phyloP scores from a whole-genome alignment of 2,329 filamentous ascomycete genomes.

The Metarhizium humberi region DNA sequence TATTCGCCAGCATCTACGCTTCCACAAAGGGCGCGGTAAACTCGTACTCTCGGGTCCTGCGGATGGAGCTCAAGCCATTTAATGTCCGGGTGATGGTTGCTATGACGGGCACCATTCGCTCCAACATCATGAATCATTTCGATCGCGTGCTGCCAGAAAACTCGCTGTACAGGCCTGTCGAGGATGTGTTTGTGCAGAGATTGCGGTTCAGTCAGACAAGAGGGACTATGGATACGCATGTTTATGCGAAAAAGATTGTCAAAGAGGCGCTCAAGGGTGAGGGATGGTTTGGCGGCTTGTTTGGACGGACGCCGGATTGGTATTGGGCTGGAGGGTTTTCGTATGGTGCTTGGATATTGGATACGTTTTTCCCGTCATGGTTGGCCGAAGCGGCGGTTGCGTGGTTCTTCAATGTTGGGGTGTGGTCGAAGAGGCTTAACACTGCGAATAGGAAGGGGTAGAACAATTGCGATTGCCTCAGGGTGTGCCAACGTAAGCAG shows the following conservation, averaged over 20 bases:
- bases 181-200: slow-evolving; percentile 35
- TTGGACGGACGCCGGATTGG: slow-evolving; percentile 25
- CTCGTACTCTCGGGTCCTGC: slow-evolving; percentile 42
- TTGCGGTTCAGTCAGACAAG: slow-evolving; percentile 40
- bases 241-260: slow-evolving; percentile 35
- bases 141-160: slow-evolving; percentile 31
- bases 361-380: slow-evolving; percentile 15
- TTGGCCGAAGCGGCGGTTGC: slow-evolving; percentile 19
- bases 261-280: slow-evolving; percentile 30
- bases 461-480: background rate
- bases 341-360: slow-evolving; percentile 16
- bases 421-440: slow-evolving; percentile 14
- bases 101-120: slow-evolving; percentile 43
- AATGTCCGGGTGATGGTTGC: slow-evolving; percentile 48
- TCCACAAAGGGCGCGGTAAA: slow-evolving; percentile 47
- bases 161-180: slow-evolving; percentile 38
- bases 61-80: slow-evolving; percentile 43
- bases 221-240: slow-evolving; percentile 32
- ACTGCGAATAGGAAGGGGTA: background rate
- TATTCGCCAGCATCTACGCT: slow-evolving; percentile 44
- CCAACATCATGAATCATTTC: slow-evolving; percentile 35
- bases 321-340: slow-evolving; percentile 25
- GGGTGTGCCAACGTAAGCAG: background rate
- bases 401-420: slow-evolving; percentile 19
- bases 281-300: slow-evolving; percentile 21